Percentiles rank a stretch among this genome's conserved stretches.
Conservation (phyloP, 2,329 filamentous ascomycete genomes). For the Whalleya microplaca region DNA sequence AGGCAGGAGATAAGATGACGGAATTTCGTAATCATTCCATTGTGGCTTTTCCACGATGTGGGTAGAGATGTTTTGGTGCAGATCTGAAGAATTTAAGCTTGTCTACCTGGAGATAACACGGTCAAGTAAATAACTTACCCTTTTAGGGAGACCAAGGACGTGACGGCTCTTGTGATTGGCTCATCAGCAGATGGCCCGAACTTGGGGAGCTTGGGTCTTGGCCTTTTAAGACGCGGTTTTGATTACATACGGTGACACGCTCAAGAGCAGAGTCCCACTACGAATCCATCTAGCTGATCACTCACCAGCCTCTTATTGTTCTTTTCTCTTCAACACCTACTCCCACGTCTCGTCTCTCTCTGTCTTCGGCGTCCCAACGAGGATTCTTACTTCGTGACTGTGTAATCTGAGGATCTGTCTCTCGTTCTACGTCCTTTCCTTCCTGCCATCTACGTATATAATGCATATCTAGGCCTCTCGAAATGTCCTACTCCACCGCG, state of each 20-base stretch:
- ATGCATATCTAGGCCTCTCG: slow-evolving; percentile 30
- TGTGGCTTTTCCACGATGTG: slow-evolving; percentile 14
- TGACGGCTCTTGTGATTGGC: slow-evolving; percentile 31
- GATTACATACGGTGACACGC: slow-evolving; percentile 34
- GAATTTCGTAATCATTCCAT: neutral
- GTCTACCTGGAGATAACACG: slow-evolving; percentile 34
- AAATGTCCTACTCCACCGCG: slow-evolving; percentile 33
- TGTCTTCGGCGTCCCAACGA: slow-evolving; percentile 12
- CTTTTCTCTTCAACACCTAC: slow-evolving; percentile 14
- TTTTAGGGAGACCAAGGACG: slow-evolving; percentile 30
- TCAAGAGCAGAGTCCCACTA: slow-evolving; percentile 23
- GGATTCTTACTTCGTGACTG: slow-evolving; percentile 2
- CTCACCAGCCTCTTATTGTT: slow-evolving; percentile 13
- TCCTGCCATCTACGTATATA: slow-evolving; percentile 18
- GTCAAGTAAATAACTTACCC: slow-evolving; percentile 38
- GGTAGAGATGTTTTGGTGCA: slow-evolving; percentile 19
- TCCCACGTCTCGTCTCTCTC: slow-evolving; percentile 8
- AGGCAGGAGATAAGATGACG: neutral
- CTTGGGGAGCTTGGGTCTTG: slow-evolving; percentile 8
- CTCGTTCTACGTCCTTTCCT: slow-evolving; percentile 24
- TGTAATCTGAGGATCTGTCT: slow-evolving; percentile 17
- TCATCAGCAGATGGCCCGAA: slow-evolving; percentile 17
- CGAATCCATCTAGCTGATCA: slow-evolving; percentile 28
- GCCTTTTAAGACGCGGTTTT: slow-evolving; percentile 30
- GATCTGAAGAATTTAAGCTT: slow-evolving; percentile 18